These are phyloP conservation scores for Diatrype stigma DNA, from an alignment of 2,329 filamentous ascomycete species.

Conservation along the genomic window DNA sequence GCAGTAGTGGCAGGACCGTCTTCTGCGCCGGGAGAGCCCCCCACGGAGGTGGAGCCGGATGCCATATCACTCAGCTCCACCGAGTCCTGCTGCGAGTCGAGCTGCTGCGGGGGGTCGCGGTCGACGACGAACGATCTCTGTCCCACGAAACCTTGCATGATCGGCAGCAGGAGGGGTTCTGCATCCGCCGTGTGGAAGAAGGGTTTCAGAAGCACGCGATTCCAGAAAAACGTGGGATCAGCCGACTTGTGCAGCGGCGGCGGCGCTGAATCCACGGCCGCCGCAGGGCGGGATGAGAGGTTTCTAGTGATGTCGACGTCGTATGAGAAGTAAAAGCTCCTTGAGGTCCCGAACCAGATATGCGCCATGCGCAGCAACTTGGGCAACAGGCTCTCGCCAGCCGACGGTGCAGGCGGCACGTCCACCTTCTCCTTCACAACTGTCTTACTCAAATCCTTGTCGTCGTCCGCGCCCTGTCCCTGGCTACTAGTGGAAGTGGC, in stretches of 20 bases:
- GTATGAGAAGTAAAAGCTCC: conserved; percentile 93
- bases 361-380: conserved; percentile 81
- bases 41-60: conserved; percentile 6
- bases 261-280: conserved; percentile 54
- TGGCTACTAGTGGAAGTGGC: neutral
- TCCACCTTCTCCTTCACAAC: conserved; percentile 25
- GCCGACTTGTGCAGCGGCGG: conserved; percentile 67
- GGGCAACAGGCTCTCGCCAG: conserved; percentile 62
- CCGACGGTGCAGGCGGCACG: conserved; percentile 20
- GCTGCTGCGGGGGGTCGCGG: conserved; percentile 52
- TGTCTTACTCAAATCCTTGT: conserved; percentile 24
- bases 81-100: conserved; percentile 36
- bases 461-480: conserved; percentile 35
- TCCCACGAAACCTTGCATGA: conserved; percentile 93
- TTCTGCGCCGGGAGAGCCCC: conserved; percentile 15
- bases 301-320: conserved; percentile 85
- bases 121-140: conserved; percentile 78
- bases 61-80: conserved; percentile 26
- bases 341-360: conserved; percentile 75
- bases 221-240: conserved; percentile 88
- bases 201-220: conserved; percentile 66
- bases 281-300: conserved; percentile 39
- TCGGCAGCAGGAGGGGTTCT: conserved; percentile 68
- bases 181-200: conserved; percentile 72
- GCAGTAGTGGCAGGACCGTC: no score